These are phyloP conservation scores for Saccharomyces paradoxus DNA, from an alignment of 805 yeast species.

Conservation along the genomic window DNA sequence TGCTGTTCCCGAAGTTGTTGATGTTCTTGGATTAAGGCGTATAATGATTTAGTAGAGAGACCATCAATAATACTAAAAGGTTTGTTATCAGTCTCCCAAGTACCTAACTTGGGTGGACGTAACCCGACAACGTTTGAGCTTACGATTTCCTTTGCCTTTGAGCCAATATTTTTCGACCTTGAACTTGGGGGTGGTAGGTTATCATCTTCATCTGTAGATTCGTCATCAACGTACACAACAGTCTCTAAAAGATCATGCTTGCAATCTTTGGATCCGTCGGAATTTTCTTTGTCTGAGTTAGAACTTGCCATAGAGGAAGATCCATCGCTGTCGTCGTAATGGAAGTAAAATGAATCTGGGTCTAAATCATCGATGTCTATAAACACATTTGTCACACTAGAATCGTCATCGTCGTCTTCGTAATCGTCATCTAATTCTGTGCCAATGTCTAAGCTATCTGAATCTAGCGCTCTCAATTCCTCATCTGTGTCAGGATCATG, in stretches of 20 bases:
- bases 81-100: conserved; percentile 78
- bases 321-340: conserved; percentile 42
- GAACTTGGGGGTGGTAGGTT: conserved; percentile 62
- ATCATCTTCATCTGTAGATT: conserved; percentile 91
- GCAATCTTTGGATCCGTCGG: conserved; percentile 8
- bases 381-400: conserved; percentile 35
- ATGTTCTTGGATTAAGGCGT: conserved; percentile 38
- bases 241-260: conserved; percentile 29
- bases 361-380: conserved; percentile 33
- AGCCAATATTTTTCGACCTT: conserved; percentile 50
- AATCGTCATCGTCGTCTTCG: conserved; percentile 29
- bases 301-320: conserved; percentile 30
- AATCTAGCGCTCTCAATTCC: neutral
- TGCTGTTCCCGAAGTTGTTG: conserved; percentile 22
- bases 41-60: conserved; percentile 73
- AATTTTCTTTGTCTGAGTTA: conserved; percentile 1
- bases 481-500: neutral
- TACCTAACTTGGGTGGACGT: conserved; percentile 86
- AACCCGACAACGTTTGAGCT: conserved; percentile 78
- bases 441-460: neutral
- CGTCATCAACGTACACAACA: conserved; percentile 53
- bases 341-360: conserved; percentile 31
- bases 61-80: conserved; percentile 96
- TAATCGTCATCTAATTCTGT: conserved; percentile 17
- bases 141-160: conserved; percentile 86